Base-by-base conservation (phyloP, 2,329 filamentous ascomycete species). In the Cordyceps fumosorosea region DNA sequence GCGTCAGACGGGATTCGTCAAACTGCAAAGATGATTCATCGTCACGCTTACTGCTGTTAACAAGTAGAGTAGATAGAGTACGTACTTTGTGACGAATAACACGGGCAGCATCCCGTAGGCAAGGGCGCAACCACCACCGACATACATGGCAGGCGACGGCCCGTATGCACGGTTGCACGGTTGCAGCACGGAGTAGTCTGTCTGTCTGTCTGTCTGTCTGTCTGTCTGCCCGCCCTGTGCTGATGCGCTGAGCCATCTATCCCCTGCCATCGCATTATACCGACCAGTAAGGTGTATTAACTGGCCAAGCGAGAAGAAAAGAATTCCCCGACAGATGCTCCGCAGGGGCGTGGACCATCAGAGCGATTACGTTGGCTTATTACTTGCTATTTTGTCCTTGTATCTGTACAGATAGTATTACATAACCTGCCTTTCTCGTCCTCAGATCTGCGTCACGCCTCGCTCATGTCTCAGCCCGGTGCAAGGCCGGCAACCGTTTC, bases 391-490 rank as follows among this genome's bases (percentile, higher is more conserved):
- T n/a, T n/a, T n/a, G n/a, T n/a, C n/a, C n/a, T n/a, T n/a, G n/a
- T n/a, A n/a, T n/a, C n/a, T n/a, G n/a, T n/a, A n/a, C n/a, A n/a
- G n/a, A n/a, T n/a, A n/a, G n/a, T n/a, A 44, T 14, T 6, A 1
- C 3, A 22, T 14, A 22, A 18, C 20, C 16, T 12, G 47, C 22
- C 16, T 50, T 45, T 50, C 56, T 50, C 32, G 55, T 29, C 32
- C 18, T 22, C 20, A 14, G 20, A 57, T 51, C 45, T 51, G 45
- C 45, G 47, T 51, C 22, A 50, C 20, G 20, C 34, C 55, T 20
- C 40, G 32, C 34, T 51, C 45, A 40, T 58, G 56, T 58, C 45
- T 58, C 56, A 58, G 56, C 45, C 55, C 44, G 37, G 32, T 37
- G 26, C 29, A 20, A 42, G 32, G 51, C 48, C 29, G 12, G 22